Evolutionary conservation across 2,329 filamentous ascomycete genomes (phyloP).

Genomic region (Cordyceps javanica): DNA sequence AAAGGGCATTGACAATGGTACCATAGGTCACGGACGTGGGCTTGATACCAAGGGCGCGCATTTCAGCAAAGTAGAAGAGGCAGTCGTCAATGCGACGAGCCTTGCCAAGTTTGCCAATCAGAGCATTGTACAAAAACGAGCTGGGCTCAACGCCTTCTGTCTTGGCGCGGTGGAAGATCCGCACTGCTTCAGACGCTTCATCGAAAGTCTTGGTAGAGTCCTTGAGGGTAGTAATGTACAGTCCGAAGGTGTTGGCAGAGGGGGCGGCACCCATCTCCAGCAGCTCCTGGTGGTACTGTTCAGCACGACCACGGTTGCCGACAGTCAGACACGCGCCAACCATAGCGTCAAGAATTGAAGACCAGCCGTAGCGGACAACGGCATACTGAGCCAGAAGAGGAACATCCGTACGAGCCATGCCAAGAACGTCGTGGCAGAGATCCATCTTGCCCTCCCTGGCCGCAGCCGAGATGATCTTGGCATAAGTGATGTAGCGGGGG

Average conservation of each 20-base stretch:
- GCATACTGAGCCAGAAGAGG: constrained; percentile 79
- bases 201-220: constrained; percentile 97
- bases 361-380: constrained; percentile 90
- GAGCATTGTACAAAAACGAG: constrained; percentile 94
- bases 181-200: constrained; percentile 92
- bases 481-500: constrained; percentile 92
- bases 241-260: constrained; percentile 93
- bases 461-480: constrained; percentile 87
- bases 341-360: constrained; percentile 94
- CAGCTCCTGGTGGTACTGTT: constrained; percentile 86
- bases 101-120: constrained; percentile 97
- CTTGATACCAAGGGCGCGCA: constrained; percentile 86
- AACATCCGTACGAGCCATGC: constrained; percentile 83
- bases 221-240: constrained; percentile 99
- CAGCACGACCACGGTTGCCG: constrained; percentile 73
- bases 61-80: constrained; percentile 95
- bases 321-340: constrained; percentile 82
- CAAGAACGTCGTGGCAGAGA: constrained; percentile 77
- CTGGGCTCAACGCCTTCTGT: constrained; percentile 91
- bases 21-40: constrained; percentile 97
- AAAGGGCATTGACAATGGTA: constrained; percentile 95
- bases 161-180: constrained; percentile 93
- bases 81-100: constrained; percentile 97
- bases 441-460: constrained; percentile 79
- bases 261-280: constrained; percentile 85